These are phyloP conservation scores for Lasiodiplodia sp. DNA, from an alignment of 2,329 filamentous ascomycete species.

Conservation along the genomic window DNA sequence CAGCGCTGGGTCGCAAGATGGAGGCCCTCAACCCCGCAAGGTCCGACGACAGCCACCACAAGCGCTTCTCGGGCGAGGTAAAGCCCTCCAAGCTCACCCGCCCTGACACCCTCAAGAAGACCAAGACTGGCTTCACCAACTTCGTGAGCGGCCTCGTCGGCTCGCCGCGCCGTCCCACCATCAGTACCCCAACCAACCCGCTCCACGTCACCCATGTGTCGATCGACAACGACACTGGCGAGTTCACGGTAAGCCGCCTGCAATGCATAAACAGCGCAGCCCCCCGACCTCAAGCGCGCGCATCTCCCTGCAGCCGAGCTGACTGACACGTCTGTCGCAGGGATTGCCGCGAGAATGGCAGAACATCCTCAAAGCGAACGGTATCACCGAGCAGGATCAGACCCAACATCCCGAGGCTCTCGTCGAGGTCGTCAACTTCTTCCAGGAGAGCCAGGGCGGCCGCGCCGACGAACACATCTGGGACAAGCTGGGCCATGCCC, in stretches of 20 bases:
- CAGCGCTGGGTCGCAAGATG: conserved; percentile 53
- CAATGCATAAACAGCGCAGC: conserved; percentile 28
- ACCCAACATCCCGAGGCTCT: conserved; percentile 95
- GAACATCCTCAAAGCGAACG: conserved; percentile 90
- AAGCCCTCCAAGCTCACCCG: conserved; percentile 42
- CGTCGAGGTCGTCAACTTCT: conserved; percentile 94
- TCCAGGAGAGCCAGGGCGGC: conserved; percentile 89
- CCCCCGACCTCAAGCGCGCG: not conserved
- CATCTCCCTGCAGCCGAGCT: not conserved
- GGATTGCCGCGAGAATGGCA: conserved; percentile 98
- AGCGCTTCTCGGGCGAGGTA: conserved; percentile 50
- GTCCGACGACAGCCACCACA: conserved; percentile 43
- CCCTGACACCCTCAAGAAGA: conserved; percentile 48
- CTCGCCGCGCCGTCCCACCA: conserved; percentile 87
- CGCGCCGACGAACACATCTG: conserved; percentile 85
- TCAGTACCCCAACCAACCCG: conserved; percentile 97
- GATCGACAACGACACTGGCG: conserved; percentile 93
- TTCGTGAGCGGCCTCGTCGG: conserved; percentile 51
- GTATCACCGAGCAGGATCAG: conserved; percentile 94
- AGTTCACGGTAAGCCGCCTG: conserved; percentile 77
- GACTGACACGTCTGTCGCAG: conserved; percentile 53
- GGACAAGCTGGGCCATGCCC: conserved; percentile 94
- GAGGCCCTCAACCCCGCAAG: conserved; percentile 45
- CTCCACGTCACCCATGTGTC: conserved; percentile 98
- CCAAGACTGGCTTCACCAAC: conserved; percentile 48